Conservation (phyloP, 305 asterid genomes). For the Andrographis paniculata region DNA sequence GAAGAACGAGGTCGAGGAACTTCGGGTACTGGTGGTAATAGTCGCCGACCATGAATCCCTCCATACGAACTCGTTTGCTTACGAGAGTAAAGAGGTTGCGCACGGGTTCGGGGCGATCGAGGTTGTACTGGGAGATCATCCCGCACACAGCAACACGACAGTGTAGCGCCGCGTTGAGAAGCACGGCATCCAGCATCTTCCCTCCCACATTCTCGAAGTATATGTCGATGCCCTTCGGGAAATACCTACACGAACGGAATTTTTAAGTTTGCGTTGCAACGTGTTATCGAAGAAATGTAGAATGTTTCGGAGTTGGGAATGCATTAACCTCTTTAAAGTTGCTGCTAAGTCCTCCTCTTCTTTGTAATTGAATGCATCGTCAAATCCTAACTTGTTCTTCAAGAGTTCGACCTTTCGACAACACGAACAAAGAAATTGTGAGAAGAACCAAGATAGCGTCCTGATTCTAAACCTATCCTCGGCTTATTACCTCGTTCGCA, state of each 20-base stretch:
- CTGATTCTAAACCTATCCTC: too few species aligned
- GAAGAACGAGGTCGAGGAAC: neutral
- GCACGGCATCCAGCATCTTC: conserved; percentile 1
- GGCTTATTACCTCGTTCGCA: too few species aligned
- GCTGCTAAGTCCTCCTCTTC: conserved; percentile 40
- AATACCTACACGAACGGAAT: neutral
- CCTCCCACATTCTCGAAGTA: neutral
- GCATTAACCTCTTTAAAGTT: conserved; percentile 34
- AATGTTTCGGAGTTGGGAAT: too few species aligned
- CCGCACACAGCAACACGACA: neutral
- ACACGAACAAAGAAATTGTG: neutral
- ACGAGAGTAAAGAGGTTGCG: neutral
- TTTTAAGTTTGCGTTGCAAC: too few species aligned
- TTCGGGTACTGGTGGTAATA: conserved; percentile 2
- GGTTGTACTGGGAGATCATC: conserved; percentile 4
- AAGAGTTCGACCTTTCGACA: conserved; percentile 41
- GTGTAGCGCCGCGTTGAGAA: neutral
- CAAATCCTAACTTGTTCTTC: conserved; percentile 48
- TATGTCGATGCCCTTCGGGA: conserved; percentile 2
- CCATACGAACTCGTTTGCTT: conserved; percentile 1
- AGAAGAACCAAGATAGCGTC: neutral
- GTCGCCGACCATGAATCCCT: neutral
- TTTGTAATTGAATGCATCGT: conserved; percentile 49
- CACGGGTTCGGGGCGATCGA: neutral
- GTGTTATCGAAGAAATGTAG: too few species aligned